Conservation (phyloP, 1,284 basidiomycete genomes). For the Melampsora larici-populina region DNA sequence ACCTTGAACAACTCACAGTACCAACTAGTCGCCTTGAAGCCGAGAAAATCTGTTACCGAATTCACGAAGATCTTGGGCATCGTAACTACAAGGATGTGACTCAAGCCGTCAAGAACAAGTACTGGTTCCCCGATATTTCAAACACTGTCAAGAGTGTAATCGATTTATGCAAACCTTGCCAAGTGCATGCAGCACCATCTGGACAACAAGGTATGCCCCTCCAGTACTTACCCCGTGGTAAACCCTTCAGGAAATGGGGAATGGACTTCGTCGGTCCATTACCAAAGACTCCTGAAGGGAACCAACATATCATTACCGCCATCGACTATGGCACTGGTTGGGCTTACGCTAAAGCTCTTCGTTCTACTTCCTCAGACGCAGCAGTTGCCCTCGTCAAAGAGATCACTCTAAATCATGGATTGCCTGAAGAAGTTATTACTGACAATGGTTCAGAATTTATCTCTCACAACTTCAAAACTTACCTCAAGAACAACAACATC, state of each 20-base stretch:
- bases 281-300: not conserved
- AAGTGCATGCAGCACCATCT: not conserved
- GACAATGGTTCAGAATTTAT: constrained; percentile 20
- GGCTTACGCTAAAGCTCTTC: constrained; percentile 8
- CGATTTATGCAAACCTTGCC: too few relatives aligned
- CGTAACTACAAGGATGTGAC: not conserved
- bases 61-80: not conserved
- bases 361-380: not conserved
- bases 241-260: too few relatives aligned
- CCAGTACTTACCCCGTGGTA: not conserved
- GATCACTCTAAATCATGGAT: too few relatives aligned
- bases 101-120: not conserved
- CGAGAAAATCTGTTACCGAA: too few relatives aligned
- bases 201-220: not conserved
- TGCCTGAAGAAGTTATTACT: constrained; percentile 6
- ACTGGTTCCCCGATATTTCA: not conserved
- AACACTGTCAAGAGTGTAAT: too few relatives aligned
- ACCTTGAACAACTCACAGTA: too few relatives aligned
- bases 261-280: constrained; percentile 20
- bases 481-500: constrained; percentile 1
- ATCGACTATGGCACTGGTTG: constrained; percentile 29
- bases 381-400: not conserved
- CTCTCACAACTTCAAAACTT: not conserved
- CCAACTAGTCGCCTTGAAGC: too few relatives aligned
- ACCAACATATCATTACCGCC: constrained; percentile 17